Base-by-base conservation (phyloP, 306 rosid genomes). In the Begonia masoniana region DNA sequence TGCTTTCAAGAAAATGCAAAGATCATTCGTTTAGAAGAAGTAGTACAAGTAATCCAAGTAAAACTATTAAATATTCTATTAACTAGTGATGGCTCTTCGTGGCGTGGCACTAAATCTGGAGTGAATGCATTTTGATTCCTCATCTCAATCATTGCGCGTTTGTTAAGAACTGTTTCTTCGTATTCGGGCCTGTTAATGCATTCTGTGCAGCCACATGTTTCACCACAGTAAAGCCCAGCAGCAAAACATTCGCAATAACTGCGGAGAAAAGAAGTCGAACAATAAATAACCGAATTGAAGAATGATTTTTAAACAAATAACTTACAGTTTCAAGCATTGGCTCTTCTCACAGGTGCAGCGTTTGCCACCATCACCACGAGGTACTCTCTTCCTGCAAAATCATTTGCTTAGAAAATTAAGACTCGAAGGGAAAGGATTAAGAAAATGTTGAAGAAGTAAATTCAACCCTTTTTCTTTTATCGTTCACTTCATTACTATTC, bases 291-390 rank as follows among this genome's bases (percentile, higher is more conserved):
- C 5, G 5, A 46, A 46, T 17, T 17, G 50, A 14, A 46, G 12
- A 12, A 46, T 46, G n/a, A 46, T 46, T 11, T 11, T 11, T 2
- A 46, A 46, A 4, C n/a, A 11, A 11, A 10, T 13, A 46, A 46
- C 55, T 51, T 51, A 51, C 55, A 51, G 55, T 17, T 51, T 51
- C 55, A 15, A 15, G 23, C 55, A 51, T 51, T 15, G 10, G 55
- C 23, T n/a, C 26, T 15, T 14, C 19, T 51, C 2, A 51, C 55
- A 51, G 12, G 10, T 14, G 11, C 55, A 51, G 11, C 26, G 19
- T 51, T 51, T 51, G 55, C 55, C 24, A 21, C 2, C 24, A 21
- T 21, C 4, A 21, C 24, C 24, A 21, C 2, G 4, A 21, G 24
- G 1, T 1, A 2, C 24, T 5, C 12, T 15, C n/a, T 47, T 47